Percentiles rank a stretch among this genome's conserved stretches.
Evolutionary conservation across 352 stramenopile genomes (phyloP).

Genomic region (Globisporangium sylvaticum): DNA sequence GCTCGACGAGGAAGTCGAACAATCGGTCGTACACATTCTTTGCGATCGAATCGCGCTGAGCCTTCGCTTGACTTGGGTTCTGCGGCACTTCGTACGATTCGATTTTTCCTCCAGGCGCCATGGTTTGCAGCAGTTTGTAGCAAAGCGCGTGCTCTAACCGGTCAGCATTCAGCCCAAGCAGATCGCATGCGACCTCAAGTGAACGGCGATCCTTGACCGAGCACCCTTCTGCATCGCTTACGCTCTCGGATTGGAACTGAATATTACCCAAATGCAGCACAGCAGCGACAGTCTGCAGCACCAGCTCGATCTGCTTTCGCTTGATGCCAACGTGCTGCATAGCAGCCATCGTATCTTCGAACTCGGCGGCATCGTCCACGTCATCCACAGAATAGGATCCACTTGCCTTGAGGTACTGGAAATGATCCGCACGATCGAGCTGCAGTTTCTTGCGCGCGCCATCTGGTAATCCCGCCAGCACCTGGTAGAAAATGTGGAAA

Average conservation of each 20-base stretch:
- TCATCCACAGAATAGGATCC: slow-evolving; percentile 90
- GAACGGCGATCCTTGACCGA: slow-evolving; percentile 40
- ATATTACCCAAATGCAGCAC: slow-evolving; percentile 82
- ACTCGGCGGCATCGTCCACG: slow-evolving; percentile 88
- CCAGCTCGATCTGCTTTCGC: slow-evolving; percentile 85
- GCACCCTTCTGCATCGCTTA: slow-evolving; percentile 74
- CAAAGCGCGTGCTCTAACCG: slow-evolving; percentile 70
- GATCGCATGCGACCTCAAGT: slow-evolving; percentile 58
- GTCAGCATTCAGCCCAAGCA: slow-evolving; percentile 62
- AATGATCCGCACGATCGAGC: slow-evolving; percentile 72
- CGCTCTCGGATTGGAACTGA: slow-evolving; percentile 51
- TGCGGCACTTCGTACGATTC: slow-evolving; percentile 87
- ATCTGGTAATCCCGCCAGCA: slow-evolving; percentile 67
- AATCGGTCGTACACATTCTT: slow-evolving; percentile 95
- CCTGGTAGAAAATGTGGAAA: slow-evolving; percentile 95
- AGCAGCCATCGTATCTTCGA: slow-evolving; percentile 80
- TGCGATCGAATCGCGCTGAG: slow-evolving; percentile 94
- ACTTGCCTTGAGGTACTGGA: slow-evolving; percentile 86
- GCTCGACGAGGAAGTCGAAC: slow-evolving; percentile 96
- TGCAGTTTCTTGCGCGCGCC: slow-evolving; percentile 63
- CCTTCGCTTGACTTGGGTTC: slow-evolving; percentile 82
- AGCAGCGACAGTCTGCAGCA: slow-evolving; percentile 77
- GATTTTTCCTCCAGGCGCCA: slow-evolving; percentile 78
- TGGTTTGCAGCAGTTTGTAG: slow-evolving; percentile 85
- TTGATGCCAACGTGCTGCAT: slow-evolving; percentile 90